Evolutionary conservation across 768 basidiomycete species (phyloP).

Genomic region (Cystofilobasidium bisporidii): DNA sequence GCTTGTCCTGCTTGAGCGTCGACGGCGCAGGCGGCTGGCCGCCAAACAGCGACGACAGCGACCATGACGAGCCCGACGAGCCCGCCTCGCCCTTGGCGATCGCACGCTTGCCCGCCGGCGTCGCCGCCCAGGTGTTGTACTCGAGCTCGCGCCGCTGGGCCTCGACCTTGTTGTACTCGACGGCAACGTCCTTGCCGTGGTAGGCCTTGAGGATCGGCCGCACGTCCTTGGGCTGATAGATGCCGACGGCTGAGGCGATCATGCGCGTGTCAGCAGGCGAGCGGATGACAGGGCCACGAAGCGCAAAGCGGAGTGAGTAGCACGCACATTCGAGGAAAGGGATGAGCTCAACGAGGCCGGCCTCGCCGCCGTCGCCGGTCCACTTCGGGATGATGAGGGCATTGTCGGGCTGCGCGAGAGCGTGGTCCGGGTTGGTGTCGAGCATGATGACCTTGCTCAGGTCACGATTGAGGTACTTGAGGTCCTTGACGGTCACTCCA

Average conservation of each 20-base stretch:
- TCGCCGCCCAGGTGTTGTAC: constrained; percentile 23
- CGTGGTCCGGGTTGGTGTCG: constrained; percentile 64
- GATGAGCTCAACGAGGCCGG: constrained; percentile 78
- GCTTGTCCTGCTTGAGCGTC: not conserved
- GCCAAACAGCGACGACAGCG: constrained; percentile 17
- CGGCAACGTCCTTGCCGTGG: constrained; percentile 72
- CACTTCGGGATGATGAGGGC: constrained; percentile 73
- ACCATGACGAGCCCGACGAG: not conserved
- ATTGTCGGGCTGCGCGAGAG: constrained; percentile 74
- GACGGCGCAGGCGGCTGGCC: constrained; percentile 5
- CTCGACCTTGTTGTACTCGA: constrained; percentile 83
- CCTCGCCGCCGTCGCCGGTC: constrained; percentile 65
- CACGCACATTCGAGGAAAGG: constrained; percentile 84
- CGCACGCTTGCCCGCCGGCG: constrained; percentile 21
- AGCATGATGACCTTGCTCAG: constrained; percentile 78
- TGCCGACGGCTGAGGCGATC: constrained; percentile 64
- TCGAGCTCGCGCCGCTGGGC: constrained; percentile 42
- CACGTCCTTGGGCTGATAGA: constrained; percentile 78
- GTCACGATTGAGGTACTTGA: constrained; percentile 89
- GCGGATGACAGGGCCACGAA: not conserved
- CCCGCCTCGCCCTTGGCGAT: constrained; percentile 18
- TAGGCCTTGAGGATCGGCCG: constrained; percentile 79
- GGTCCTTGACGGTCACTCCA: constrained; percentile 73
- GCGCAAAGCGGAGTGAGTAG: not conserved
- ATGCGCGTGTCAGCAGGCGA: no score